Evolutionary conservation across 2,329 filamentous ascomycete genomes (phyloP).

Genomic region (Amylocarpus encephaloides): DNA sequence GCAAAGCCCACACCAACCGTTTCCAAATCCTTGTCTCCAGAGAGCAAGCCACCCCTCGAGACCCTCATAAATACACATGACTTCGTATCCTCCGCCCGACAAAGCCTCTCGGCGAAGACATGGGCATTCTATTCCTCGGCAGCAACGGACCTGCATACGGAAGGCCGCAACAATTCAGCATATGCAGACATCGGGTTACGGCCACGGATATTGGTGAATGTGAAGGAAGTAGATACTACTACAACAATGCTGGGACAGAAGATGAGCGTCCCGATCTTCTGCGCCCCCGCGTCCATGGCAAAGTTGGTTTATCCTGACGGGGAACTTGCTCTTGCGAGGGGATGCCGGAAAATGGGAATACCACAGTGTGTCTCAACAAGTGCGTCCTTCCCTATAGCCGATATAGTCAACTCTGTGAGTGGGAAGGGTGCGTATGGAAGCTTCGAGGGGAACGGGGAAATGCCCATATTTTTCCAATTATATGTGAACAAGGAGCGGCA

Average conservation of each 20-base stretch:
- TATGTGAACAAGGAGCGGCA: slow-evolving; percentile 52
- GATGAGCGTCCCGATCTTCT: slow-evolving; percentile 53
- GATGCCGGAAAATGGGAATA: slow-evolving; percentile 44
- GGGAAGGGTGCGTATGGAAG: slow-evolving; percentile 18
- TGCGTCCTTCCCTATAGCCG: slow-evolving; percentile 50
- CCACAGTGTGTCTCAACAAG: slow-evolving; percentile 57
- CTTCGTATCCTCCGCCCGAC: slow-evolving; percentile 51
- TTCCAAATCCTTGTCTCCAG: slow-evolving; percentile 13
- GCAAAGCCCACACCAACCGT: slow-evolving; percentile 34
- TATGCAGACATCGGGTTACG: slow-evolving; percentile 53
- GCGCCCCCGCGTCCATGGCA: slow-evolving; percentile 59
- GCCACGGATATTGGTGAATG: slow-evolving; percentile 51
- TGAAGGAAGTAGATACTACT: slow-evolving; percentile 43
- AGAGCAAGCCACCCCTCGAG: slow-evolving; percentile 37
- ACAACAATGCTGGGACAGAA: slow-evolving; percentile 49
- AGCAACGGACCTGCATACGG: slow-evolving; percentile 61
- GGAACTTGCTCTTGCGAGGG: slow-evolving; percentile 52
- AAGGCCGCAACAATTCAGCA: slow-evolving; percentile 47
- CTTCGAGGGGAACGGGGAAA: neutral
- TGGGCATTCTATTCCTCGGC: slow-evolving; percentile 66
- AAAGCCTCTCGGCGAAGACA: slow-evolving; percentile 53
- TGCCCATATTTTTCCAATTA: slow-evolving; percentile 49
- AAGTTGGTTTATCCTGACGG: slow-evolving; percentile 57
- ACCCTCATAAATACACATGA: slow-evolving; percentile 53
- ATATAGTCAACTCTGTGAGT: slow-evolving; percentile 38